These are phyloP conservation scores for Scutellaria baicalensis DNA, from an alignment of 257 asterid species.

Conservation along the genomic window DNA sequence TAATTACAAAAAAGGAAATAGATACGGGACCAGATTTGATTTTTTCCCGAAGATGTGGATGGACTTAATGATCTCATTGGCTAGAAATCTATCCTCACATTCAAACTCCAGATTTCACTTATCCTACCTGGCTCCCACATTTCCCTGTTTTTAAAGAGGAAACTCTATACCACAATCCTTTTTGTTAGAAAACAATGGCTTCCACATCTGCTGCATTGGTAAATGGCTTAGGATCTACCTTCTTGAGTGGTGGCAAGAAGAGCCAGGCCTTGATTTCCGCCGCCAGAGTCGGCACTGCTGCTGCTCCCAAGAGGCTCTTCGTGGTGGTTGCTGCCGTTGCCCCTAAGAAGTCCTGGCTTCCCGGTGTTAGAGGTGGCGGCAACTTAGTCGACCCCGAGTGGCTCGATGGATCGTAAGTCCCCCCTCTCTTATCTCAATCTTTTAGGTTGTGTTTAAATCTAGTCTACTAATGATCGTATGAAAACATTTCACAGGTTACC, in stretches of 20 bases:
- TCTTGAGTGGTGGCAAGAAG: slow-evolving; percentile 62
- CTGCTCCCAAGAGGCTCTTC: slow-evolving; percentile 39
- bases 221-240: slow-evolving; percentile 41
- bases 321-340: slow-evolving; percentile 59
- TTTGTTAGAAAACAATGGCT: slow-evolving; percentile 37
- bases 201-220: slow-evolving; percentile 74
- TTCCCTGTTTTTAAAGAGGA: slow-evolving; percentile 3
- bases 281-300: slow-evolving; percentile 32
- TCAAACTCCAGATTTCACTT: slow-evolving; percentile 24
- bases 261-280: slow-evolving; percentile 43
- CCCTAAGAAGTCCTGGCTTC: slow-evolving; percentile 79
- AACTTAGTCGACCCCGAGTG: slow-evolving; percentile 71
- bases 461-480: not conserved
- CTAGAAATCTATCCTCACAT: slow-evolving; percentile 47
- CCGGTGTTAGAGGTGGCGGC: slow-evolving; percentile 60
- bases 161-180: not conserved
- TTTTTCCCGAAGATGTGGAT: slow-evolving; percentile 27
- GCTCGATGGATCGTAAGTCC: slow-evolving; percentile 93
- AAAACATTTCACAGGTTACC: slow-evolving; percentile 48
- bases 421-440: too few species aligned
- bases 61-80: slow-evolving; percentile 42
- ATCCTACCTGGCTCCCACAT: slow-evolving; percentile 10
- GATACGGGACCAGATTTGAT: too few species aligned
- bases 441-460: not conserved
- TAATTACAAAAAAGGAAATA: too few species aligned